Conservation (phyloP, 2,329 filamentous ascomycete species). For the Dactylellina leptospora region DNA sequence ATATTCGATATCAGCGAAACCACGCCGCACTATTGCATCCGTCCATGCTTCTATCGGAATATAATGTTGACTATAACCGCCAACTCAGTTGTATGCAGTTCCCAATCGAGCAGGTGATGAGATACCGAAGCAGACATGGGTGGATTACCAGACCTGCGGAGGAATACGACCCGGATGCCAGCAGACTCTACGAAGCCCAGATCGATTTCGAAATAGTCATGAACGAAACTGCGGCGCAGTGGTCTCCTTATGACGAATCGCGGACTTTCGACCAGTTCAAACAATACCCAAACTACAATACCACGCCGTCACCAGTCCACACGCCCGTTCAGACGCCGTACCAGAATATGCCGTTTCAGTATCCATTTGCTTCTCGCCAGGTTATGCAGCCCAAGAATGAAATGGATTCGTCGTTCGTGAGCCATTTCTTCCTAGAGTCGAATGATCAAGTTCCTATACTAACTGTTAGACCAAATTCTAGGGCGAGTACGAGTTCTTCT, state of each 20-base stretch:
- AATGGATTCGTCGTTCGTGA: constrained; percentile 54
- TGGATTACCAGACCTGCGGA: constrained; percentile 41
- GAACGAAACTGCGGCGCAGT: constrained; percentile 48
- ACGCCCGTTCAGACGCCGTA: constrained; percentile 40
- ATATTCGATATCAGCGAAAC: constrained; percentile 39
- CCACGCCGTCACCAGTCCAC: constrained; percentile 40
- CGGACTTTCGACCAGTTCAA: constrained; percentile 50
- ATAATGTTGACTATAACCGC: constrained; percentile 46
- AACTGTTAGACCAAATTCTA: constrained; percentile 36
- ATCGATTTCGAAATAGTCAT: constrained; percentile 51
- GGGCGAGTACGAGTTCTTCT: constrained; percentile 52
- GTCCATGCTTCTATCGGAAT: constrained; percentile 48
- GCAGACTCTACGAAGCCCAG: constrained; percentile 43
- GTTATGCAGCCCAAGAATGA: constrained; percentile 50
- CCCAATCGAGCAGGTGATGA: constrained; percentile 42
- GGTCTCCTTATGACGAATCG: constrained; percentile 49
- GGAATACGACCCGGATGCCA: constrained; percentile 44
- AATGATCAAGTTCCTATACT: constrained; percentile 14
- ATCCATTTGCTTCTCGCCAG: constrained; percentile 50
- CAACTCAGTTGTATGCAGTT: constrained; percentile 45
- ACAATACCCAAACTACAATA: constrained; percentile 50
- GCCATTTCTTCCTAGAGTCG: constrained; percentile 32
- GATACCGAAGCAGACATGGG: constrained; percentile 45
- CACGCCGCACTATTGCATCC: constrained; percentile 43
- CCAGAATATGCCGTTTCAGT: constrained; percentile 42